Evolutionary conservation across 1,284 basidiomycete genomes (phyloP).

Genomic region (Nidula niveotomentosa): DNA sequence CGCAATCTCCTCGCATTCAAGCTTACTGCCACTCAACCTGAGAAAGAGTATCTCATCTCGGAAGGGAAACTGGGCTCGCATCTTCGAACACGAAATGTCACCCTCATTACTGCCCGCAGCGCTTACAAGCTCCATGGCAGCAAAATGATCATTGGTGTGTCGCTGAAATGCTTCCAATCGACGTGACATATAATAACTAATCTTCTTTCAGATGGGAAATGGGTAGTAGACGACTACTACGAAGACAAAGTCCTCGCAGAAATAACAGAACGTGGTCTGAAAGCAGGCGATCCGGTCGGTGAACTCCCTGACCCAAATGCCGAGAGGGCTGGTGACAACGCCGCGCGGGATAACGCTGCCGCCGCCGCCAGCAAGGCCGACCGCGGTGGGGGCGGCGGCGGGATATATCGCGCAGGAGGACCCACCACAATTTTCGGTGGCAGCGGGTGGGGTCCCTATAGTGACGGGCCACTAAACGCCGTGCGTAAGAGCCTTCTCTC

Average conservation of each 20-base stretch:
- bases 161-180: too few species aligned
- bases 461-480: conserved; percentile 78
- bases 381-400: conserved; percentile 42
- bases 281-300: conserved; percentile 74
- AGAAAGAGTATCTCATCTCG: conserved; percentile 91
- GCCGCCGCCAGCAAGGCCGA: conserved; percentile 34
- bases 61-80: conserved; percentile 87
- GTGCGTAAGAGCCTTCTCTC: conserved; percentile 71
- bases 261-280: conserved; percentile 69
- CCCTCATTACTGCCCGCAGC: conserved; percentile 89
- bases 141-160: conserved; percentile 82
- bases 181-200: background rate
- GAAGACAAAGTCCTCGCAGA: conserved; percentile 79
- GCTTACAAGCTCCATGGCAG: conserved; percentile 95
- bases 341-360: conserved; percentile 39
- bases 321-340: conserved; percentile 42
- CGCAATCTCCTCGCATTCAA: conserved; percentile 90
- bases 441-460: conserved; percentile 81
- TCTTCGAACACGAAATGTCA: conserved; percentile 89
- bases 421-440: conserved; percentile 87
- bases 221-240: conserved; percentile 95
- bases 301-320: conserved; percentile 74
- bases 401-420: conserved; percentile 81
- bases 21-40: conserved; percentile 80
- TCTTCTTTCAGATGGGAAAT: conserved; percentile 69